Evolutionary conservation across 345 rosid genomes (phyloP).

Genomic region (Brassica nigra): DNA sequence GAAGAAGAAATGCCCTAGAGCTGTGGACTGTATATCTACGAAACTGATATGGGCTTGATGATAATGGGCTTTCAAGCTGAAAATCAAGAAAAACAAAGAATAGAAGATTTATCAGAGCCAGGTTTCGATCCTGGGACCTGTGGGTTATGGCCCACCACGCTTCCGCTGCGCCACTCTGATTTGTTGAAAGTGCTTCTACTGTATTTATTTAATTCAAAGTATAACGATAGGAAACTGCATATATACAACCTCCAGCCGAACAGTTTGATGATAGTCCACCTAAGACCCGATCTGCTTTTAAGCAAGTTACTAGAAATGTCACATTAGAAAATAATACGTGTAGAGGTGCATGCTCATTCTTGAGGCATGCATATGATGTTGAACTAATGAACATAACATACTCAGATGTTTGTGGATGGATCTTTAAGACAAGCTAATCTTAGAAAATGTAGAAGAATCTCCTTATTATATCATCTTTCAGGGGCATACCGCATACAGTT

Average conservation of each 20-base stretch:
- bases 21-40: background rate
- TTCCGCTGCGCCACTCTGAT: slow-evolving; percentile 74
- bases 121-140: slow-evolving; percentile 82
- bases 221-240: too few relatives aligned
- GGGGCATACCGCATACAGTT: too few relatives aligned
- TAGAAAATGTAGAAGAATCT: too few relatives aligned
- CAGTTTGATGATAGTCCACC: background rate
- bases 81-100: too few relatives aligned
- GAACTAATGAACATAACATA: too few relatives aligned
- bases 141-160: slow-evolving; percentile 66
- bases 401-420: too few relatives aligned
- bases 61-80: background rate
- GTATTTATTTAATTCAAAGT: background rate
- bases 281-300: background rate
- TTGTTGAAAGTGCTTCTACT: background rate
- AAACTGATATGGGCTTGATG: background rate
- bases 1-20: background rate
- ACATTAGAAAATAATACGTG: too few relatives aligned
- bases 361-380: too few relatives aligned
- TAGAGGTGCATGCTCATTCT: too few relatives aligned
- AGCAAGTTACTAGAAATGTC: background rate
- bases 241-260: too few relatives aligned
- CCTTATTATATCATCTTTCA: too few relatives aligned
- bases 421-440: too few relatives aligned
- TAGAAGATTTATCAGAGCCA: slow-evolving; percentile 42